Base-by-base conservation (phyloP, 2,329 filamentous ascomycete species). In the Penicillium sp. region DNA sequence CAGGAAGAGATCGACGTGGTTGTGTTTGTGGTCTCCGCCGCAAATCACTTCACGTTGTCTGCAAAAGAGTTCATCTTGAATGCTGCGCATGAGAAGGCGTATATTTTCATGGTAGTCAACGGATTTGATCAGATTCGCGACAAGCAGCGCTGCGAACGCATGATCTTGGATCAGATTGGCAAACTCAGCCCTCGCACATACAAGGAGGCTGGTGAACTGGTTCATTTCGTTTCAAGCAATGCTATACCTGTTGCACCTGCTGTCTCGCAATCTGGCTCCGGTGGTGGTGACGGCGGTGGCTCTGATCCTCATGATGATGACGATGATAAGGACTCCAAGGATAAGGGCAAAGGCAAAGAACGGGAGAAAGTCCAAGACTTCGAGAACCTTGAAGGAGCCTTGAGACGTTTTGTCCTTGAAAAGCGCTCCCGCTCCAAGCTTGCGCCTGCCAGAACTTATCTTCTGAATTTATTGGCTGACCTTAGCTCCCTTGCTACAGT, bases 1-100 rank as follows among this genome's bases (percentile, higher is more conserved):
- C 93, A 98, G 65, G 93, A 98, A 68, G 93, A 98, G 70, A 98
- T 98, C 56, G 93, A 98, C 61, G 93, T 98, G 0, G 93, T 98
- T 1, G 90, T 98, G 0, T 98, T 98, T 61, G 93, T 98, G 31
- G 93, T 98, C 5, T 96, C 90, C 10, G 93, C 93, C 2, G 89
- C 91, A 24, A 98, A 98, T 58, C 93, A 98, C 70, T 97, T 98
- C 65, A 98, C 93, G 0, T 82, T 95, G 48, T 95, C 93, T 1
- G 90, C 93, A n/a, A 94, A 87, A 70, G 93, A 98, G 62, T 98
- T 98, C 64, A 95, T 98, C 54, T 87, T 87, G 76, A 91, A 91
- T 44, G 93, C 93, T 2, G 93, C 93, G 0, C 83, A 91, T 35
- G 93, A 98, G 65, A 98, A 98, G 71, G 91, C 93, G 0, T 98